Evolutionary conservation across 1,139 yeast genomes (phyloP).

Genomic region (Wickerhamiella infanticola): DNA sequence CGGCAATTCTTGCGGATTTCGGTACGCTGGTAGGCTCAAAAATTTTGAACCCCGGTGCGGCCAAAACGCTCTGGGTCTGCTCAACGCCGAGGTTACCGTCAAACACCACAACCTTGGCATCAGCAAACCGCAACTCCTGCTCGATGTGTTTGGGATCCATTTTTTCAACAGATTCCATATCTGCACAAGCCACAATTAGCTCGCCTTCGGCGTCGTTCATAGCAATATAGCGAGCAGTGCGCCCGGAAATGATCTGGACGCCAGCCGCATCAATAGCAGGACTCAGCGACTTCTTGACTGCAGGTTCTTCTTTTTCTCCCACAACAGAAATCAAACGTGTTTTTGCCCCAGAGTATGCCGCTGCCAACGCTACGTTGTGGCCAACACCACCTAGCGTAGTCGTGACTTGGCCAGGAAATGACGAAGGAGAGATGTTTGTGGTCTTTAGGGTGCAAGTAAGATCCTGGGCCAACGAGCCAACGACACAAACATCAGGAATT

Average conservation of each 20-base stretch:
- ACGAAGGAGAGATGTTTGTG: conserved; percentile 34
- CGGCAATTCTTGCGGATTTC: conserved; percentile 27
- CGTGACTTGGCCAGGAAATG: conserved; percentile 51
- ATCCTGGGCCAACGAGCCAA: conserved; percentile 67
- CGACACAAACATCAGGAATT: conserved; percentile 28
- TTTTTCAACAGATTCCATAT: conserved; percentile 55
- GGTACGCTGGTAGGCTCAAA: conserved; percentile 67
- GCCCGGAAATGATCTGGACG: conserved; percentile 21
- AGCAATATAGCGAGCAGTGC: conserved; percentile 61
- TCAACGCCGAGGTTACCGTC: conserved; percentile 52
- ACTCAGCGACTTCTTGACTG: conserved; percentile 23
- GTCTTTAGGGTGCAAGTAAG: conserved; percentile 31
- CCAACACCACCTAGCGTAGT: conserved; percentile 76
- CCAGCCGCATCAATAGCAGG: conserved; percentile 30
- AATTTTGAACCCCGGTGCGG: conserved; percentile 26
- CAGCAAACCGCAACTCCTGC: conserved; percentile 15
- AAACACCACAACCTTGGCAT: conserved; percentile 33
- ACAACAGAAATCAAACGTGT: conserved; percentile 43
- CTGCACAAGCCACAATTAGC: conserved; percentile 65
- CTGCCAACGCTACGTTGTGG: conserved; percentile 53
- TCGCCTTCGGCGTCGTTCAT: conserved; percentile 49
- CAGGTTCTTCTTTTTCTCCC: conserved; percentile 43
- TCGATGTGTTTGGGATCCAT: conserved; percentile 31
- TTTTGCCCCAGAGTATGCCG: conserved; percentile 20
- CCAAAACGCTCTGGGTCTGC: conserved; percentile 29